A percentile compares a stretch with the other conserved stretches of the same genome.
Conservation (phyloP, 768 basidiomycete species). For the Rhodotorula graminis region DNA sequence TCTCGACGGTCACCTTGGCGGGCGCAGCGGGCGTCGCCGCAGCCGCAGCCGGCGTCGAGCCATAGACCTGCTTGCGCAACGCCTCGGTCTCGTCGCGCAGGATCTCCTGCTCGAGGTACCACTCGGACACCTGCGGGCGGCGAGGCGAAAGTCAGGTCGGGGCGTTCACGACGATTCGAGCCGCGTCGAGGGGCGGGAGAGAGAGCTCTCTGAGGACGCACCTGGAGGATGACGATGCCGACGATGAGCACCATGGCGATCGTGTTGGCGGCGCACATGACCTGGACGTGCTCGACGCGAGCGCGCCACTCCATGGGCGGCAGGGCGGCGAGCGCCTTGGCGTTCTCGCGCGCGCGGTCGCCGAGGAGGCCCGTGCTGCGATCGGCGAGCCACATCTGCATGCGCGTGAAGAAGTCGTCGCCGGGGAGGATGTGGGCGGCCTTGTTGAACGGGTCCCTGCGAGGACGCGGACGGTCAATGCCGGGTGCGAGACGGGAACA, state of each 20-base stretch:
- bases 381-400: slow-evolving; percentile 20
- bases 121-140: slow-evolving; percentile 20
- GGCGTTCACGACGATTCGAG: too few relatives aligned
- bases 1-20: slow-evolving; percentile 27
- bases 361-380: slow-evolving; percentile 17
- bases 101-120: slow-evolving; percentile 34
- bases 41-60: not conserved
- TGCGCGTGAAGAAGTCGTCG: slow-evolving; percentile 31
- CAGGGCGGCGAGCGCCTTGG: not conserved
- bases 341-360: slow-evolving; percentile 27
- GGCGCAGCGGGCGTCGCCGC: not conserved
- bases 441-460: slow-evolving; percentile 34
- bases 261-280: slow-evolving; percentile 38
- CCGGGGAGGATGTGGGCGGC: slow-evolving; percentile 8
- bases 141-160: not conserved
- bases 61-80: not conserved
- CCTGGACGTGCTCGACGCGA: slow-evolving; percentile 32
- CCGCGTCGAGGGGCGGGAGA: too few relatives aligned
- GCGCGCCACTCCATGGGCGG: slow-evolving; percentile 21
- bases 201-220: not conserved
- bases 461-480: too few relatives aligned
- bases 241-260: slow-evolving; percentile 20
- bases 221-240: slow-evolving; percentile 36
- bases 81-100: slow-evolving; percentile 8
- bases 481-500: not conserved